Evolutionary conservation across 257 asterid genomes (phyloP).

Genomic region (Marsdenia floribunda): DNA sequence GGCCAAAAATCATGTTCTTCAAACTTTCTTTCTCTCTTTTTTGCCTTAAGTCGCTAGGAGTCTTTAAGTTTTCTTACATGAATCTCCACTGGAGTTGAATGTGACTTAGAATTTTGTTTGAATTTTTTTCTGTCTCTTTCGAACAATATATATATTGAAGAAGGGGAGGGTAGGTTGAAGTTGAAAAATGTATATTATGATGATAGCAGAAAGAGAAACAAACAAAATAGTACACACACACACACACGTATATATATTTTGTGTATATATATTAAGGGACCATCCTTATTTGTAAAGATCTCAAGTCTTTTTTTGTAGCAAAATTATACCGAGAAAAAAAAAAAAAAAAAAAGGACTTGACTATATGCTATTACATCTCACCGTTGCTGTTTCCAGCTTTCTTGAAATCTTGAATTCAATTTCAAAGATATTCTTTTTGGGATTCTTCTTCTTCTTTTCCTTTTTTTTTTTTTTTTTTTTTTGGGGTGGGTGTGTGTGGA

Average conservation of each 20-base stretch:
- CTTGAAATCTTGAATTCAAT: slow-evolving; percentile 5
- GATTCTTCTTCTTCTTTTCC: too few species aligned
- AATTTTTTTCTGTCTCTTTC: slow-evolving; percentile 4
- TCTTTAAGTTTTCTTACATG: background rate
- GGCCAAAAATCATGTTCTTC: background rate
- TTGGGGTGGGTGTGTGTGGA: too few species aligned
- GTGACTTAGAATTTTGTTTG: background rate
- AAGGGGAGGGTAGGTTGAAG: background rate
- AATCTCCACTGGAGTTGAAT: slow-evolving; percentile 8
- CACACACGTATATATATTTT: too few species aligned
- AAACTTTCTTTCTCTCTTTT: too few species aligned
- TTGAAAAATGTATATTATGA: background rate
- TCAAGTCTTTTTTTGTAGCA: slow-evolving; percentile 3
- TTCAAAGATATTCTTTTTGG: background rate
- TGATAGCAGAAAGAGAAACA: background rate
- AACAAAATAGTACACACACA: too few species aligned
- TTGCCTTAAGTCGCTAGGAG: background rate
- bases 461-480: too few species aligned
- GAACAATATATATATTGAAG: background rate
- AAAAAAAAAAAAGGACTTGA: background rate
- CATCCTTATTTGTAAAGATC: background rate
- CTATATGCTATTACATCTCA: background rate
- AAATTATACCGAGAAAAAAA: background rate
- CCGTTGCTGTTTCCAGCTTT: background rate
- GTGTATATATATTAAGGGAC: slow-evolving; percentile 2